Evolutionary conservation across 495 filamentous ascomycete genomes (phyloP).

Genomic region (Schizothecium vesticola): DNA sequence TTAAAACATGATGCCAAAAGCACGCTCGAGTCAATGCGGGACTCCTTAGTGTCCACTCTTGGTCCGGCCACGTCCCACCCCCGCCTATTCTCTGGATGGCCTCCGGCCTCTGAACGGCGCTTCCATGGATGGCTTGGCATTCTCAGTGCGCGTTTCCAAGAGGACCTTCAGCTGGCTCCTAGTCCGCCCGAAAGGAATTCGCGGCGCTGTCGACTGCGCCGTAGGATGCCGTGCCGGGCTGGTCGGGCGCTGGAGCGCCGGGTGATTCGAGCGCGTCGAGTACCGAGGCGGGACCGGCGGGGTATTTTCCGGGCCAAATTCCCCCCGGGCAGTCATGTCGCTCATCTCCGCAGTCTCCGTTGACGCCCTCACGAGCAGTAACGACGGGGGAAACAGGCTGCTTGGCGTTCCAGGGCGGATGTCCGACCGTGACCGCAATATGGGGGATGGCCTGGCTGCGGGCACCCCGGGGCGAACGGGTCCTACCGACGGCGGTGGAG

Average conservation of each 20-base stretch:
- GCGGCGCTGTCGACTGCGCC: constrained; percentile 29
- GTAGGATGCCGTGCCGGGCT: constrained; percentile 30
- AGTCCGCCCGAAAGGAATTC: constrained; percentile 38
- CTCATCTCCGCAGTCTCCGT: background rate
- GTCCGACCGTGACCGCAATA: background rate
- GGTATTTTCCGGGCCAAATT: background rate
- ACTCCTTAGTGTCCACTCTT: background rate
- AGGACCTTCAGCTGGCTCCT: constrained; percentile 49
- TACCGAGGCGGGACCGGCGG: background rate
- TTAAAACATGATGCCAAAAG: background rate
- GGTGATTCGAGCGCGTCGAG: background rate
- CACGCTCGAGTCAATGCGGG: background rate
- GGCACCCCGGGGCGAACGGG: background rate
- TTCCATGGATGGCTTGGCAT: too few species aligned
- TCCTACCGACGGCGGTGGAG: background rate
- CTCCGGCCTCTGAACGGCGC: background rate
- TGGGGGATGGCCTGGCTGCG: background rate
- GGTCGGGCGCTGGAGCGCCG: constrained; percentile 11
- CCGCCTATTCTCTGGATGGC: background rate
- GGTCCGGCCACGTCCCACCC: background rate
- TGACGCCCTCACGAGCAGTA: background rate
- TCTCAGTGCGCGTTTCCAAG: too few species aligned
- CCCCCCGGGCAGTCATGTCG: background rate
- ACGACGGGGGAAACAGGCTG: background rate
- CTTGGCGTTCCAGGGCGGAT: background rate